Evolutionary conservation across 1,284 basidiomycete species (phyloP).

Genomic region (Moesziomyces aphidis): DNA sequence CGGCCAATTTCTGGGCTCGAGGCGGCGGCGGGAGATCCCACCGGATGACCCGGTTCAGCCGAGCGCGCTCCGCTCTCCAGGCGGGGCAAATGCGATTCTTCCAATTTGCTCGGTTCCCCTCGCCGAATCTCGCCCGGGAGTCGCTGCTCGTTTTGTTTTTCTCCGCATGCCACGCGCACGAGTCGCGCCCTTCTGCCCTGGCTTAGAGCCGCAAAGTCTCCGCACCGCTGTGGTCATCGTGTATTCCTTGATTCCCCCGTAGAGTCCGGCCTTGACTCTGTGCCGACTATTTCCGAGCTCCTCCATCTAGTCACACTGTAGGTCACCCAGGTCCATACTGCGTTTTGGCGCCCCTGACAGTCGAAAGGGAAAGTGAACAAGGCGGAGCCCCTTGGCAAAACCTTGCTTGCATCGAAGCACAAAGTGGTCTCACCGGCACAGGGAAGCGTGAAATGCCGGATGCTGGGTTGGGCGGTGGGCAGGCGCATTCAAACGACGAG

Average conservation of each 20-base stretch:
- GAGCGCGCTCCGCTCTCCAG: not conserved
- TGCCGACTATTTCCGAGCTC: conserved; percentile 21
- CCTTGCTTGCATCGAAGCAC: not conserved
- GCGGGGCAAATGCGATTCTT: not conserved
- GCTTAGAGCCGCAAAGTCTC: not conserved
- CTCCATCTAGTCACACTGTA: conserved; percentile 5
- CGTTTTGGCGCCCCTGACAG: no score
- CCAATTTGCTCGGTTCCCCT: not conserved
- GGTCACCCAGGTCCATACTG: not conserved
- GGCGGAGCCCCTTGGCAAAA: no score
- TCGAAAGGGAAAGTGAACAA: not conserved
- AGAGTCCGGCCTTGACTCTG: not conserved
- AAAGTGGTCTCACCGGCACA: conserved; percentile 3
- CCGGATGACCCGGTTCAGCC: not conserved
- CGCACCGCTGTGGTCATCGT: no score
- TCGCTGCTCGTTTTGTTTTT: not conserved
- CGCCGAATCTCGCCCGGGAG: not conserved
- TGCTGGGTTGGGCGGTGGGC: conserved; percentile 2
- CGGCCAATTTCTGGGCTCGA: not conserved
- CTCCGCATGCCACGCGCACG: not conserved
- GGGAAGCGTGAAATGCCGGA: not conserved
- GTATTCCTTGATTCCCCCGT: not conserved
- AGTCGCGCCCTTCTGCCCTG: not conserved
- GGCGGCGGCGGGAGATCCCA: not conserved
- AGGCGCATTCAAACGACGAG: not conserved